A percentile compares a stretch with the other conserved stretches of the same genome.
Evolutionary conservation across 1,284 basidiomycete genomes (phyloP).

Genomic region (Cutaneotrichosporon cyanovorans): DNA sequence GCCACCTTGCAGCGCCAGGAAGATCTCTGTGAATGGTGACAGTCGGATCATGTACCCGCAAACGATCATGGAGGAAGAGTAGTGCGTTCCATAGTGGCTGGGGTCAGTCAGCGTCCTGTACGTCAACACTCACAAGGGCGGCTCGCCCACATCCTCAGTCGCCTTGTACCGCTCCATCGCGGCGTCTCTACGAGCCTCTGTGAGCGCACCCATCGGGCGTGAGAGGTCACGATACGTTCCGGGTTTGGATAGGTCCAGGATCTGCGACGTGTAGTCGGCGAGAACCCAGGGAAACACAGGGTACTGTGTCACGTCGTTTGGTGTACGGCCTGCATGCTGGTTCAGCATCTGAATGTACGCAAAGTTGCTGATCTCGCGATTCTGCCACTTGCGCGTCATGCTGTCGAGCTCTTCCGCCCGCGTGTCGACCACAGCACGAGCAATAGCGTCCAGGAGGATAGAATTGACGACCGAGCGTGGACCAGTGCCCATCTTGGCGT

Average conservation of each 20-base stretch:
- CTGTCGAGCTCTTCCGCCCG: slow-evolving; percentile 43
- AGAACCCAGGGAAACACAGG: slow-evolving; percentile 86
- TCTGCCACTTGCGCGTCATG: slow-evolving; percentile 63
- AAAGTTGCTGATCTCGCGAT: slow-evolving; percentile 82
- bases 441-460: slow-evolving; percentile 44
- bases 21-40: slow-evolving; percentile 85
- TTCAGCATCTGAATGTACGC: slow-evolving; percentile 76
- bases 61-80: slow-evolving; percentile 93
- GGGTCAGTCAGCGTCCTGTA: background rate
- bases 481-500: slow-evolving; percentile 37
- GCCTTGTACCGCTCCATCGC: slow-evolving; percentile 69
- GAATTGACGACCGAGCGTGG: slow-evolving; percentile 40
- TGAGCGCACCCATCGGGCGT: slow-evolving; percentile 87
- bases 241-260: slow-evolving; percentile 61
- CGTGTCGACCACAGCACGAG: slow-evolving; percentile 40
- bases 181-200: slow-evolving; percentile 61
- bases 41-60: slow-evolving; percentile 89
- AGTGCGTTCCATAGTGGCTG: slow-evolving; percentile 82
- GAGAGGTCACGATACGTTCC: slow-evolving; percentile 64
- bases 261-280: slow-evolving; percentile 70
- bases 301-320: slow-evolving; percentile 87
- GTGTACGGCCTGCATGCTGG: slow-evolving; percentile 82
- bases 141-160: slow-evolving; percentile 70
- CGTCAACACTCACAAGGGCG: slow-evolving; percentile 55
- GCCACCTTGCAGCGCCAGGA: slow-evolving; percentile 67